Evolutionary conservation across 345 rosid genomes (phyloP), one percentile per base, ranked within the genome.

Genomic region (Syzygium aqueum): DNA sequence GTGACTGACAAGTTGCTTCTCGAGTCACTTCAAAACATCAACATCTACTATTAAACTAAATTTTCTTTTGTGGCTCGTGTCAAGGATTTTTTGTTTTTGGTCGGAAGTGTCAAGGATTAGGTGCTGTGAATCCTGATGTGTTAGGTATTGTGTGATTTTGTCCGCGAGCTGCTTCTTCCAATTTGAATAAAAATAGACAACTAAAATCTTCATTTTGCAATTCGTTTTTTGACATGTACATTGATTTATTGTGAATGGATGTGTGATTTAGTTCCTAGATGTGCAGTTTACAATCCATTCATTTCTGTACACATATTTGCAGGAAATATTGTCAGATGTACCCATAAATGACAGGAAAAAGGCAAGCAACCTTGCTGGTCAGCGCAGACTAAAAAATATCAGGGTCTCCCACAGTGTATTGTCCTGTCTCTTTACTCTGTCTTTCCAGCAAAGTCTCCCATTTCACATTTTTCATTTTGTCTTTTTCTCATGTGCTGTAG

Each of bases 241-340:
- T 84, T 13, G 17, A 84, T 28, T 40, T 30, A 52, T 84, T 73
- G 82, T 2, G 49, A 37, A 73, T 37, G 25, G 2, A 9, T 9
- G 82, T 19, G 49, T 37, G 82, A 25, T 73, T 73, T 9, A 37
- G 82, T 73, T 73, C 82, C 82, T 37, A 73, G 82, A 73, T 73
- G 43, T 19, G 82, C 49, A 73, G 82, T 73, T 19, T 73, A 73
- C 49, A 73, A 73, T 21, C 82, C 82, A 11, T 73, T 37, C 82
- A 73, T 73, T 73, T 37, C 82, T 37, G 49, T 73, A 33, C 49
- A 37, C 63, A 51, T 59, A 53, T 67, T 54, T 89, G 87, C 96
- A 97, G 99, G 98, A 95, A 90, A 95, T 97, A 93, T 91, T 97
- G 86, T 97, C 99, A 0, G 96, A 95, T 90, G 99, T 94, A 14